Evolutionary conservation across 163 green algal species (phyloP), one percentile per base, ranked within the genome.

Genomic region (Trebouxia gelatinosa): DNA sequence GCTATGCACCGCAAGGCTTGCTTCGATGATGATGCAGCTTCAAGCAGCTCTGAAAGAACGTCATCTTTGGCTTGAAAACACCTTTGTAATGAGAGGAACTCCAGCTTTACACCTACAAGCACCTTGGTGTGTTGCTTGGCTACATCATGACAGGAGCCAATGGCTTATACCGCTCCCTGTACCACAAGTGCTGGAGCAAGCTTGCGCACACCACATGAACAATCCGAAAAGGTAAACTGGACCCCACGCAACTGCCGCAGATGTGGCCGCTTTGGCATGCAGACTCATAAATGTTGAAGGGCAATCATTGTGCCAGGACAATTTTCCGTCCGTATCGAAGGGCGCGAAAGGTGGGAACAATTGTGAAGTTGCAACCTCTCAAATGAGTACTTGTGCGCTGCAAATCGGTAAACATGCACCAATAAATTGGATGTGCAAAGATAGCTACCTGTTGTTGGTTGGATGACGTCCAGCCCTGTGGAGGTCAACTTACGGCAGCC

Each of bases 401-500:
- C 59, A 72, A 54, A 54, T 9, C 43, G 9, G 43, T 3, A 26
- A 28, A 35, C 11, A 1, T 35, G 57, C 57, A 19, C 19, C 1
- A 19, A 66, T 32, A 9, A 6, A 28, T 28, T 32, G 26, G 21
- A 31, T 11, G 19, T 37, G 57, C 57, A 66, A 70, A 31, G 0
- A 4, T 26, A 0, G 5, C 6, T n/a, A 76, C 68, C 68, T 64
- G 40, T 31, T 3, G 37, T 28, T 43, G 68, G 13, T 31, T 9
- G 4, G n/a, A 43, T n/a, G 7, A 62, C 0, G 1, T 21, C 21
- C 6, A 7, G 28, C 11, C 43, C 23, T 23, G 50, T 19, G 2
- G 68, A 38, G 2, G 43, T 62, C 68, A 76, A n/a, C 29, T 76
- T 76, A 6, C 68, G 40, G 40, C 68, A 76, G 6, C 68, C 68